Percentiles rank a stretch among this genome's conserved stretches.
phyloP scores from a whole-genome alignment of 768 basidiomycete genomes.

The Pleurotus platypus region DNA sequence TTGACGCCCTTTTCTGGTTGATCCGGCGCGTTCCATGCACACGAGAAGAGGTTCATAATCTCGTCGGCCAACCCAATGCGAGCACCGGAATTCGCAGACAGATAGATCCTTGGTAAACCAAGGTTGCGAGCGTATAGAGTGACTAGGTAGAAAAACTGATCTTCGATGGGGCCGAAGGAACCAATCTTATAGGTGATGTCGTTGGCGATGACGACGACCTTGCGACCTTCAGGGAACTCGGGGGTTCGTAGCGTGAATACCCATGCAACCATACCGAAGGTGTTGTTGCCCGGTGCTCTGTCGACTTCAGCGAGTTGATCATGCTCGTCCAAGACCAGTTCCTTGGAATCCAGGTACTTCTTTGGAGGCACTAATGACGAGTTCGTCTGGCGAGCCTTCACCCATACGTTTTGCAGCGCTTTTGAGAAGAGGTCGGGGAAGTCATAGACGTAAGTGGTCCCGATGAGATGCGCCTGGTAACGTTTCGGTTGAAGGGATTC shows the following conservation, averaged over 20 bases:
- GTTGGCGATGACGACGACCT: conserved; percentile 88
- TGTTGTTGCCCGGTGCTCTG: conserved; percentile 90
- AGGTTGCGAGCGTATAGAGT: conserved; percentile 88
- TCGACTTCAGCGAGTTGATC: conserved; percentile 89
- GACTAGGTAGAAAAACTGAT: conserved; percentile 94
- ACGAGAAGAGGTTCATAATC: conserved; percentile 80
- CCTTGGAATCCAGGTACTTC: conserved; percentile 75
- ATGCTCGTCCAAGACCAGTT: conserved; percentile 92
- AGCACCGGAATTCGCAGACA: conserved; percentile 98
- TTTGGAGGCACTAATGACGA: conserved; percentile 73
- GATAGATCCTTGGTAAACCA: conserved; percentile 92
- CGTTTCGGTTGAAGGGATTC: conserved; percentile 98
- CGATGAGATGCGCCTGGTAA: conserved; percentile 97
- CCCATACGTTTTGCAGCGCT: conserved; percentile 92
- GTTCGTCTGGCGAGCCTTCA: conserved; percentile 60
- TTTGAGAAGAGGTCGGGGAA: conserved; percentile 99
- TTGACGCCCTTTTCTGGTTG: conserved; percentile 93
- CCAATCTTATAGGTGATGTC: conserved; percentile 99
- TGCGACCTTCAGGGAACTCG: conserved; percentile 87
- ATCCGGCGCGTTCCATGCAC: conserved; percentile 80
- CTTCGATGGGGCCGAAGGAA: conserved; percentile 93
- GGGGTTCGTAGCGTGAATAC: conserved; percentile 90
- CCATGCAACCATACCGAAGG: conserved; percentile 98
- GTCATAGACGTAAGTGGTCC: conserved; percentile 98
- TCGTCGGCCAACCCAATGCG: conserved; percentile 96